phyloP scores from a whole-genome alignment of 805 yeast species.

The Yamadazyma sp. region DNA sequence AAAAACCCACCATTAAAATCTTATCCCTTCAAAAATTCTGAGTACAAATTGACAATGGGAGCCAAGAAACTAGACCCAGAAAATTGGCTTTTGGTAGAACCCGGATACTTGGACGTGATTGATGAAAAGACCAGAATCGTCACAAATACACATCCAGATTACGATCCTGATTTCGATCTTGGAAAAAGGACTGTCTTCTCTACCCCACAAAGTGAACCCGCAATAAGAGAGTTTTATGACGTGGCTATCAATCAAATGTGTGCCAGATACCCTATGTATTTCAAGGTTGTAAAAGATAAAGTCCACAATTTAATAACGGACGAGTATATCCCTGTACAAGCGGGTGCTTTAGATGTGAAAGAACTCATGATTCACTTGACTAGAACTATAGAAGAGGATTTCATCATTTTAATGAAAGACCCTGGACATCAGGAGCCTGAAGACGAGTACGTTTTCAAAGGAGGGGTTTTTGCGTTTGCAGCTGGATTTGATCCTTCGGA shows the following conservation, averaged over 20 bases:
- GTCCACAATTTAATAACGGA: conserved; percentile 30
- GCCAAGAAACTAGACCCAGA: conserved; percentile 40
- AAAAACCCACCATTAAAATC: conserved; percentile 21
- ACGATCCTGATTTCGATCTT: conserved; percentile 27
- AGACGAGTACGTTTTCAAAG: conserved; percentile 42
- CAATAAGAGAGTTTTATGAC: conserved; percentile 37
- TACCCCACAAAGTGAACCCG: conserved; percentile 33
- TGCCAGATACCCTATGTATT: conserved; percentile 41
- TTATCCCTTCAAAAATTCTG: conserved; percentile 59
- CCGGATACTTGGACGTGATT: conserved; percentile 28
- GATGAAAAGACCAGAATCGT: conserved; percentile 29
- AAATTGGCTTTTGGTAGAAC: conserved; percentile 44
- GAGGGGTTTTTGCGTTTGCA: conserved; percentile 46
- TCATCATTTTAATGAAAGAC: conserved; percentile 38
- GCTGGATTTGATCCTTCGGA: conserved; percentile 44
- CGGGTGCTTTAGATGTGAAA: conserved; percentile 8
- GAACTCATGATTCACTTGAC: conserved; percentile 23
- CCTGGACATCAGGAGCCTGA: conserved; percentile 31
- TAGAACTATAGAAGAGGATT: conserved; percentile 41
- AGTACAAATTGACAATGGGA: conserved; percentile 64
- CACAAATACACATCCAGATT: conserved; percentile 33
- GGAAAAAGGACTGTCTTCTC: conserved; percentile 30
- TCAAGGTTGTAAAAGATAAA: conserved; percentile 18
- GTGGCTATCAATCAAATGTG: conserved; percentile 32
- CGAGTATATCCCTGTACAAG: conserved; percentile 17